Percentiles rank a stretch among this genome's conserved stretches.
phyloP scores from a whole-genome alignment of 345 rosid genomes.

The Capsella bursapastoris region DNA sequence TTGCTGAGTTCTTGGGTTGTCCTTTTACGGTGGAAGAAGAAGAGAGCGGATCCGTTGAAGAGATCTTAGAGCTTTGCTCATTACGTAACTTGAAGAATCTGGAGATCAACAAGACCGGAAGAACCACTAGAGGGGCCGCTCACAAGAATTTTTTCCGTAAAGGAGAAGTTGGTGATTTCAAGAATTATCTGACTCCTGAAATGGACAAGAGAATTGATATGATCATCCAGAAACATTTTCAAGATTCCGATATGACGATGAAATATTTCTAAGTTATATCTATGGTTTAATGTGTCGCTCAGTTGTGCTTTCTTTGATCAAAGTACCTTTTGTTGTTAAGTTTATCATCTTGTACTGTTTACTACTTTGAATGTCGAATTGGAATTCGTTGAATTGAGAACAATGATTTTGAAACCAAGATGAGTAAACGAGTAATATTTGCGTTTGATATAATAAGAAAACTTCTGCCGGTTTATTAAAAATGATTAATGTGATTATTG shows the following conservation, averaged over 20 bases:
- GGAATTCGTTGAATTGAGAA: too few species aligned
- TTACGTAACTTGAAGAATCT: conserved; percentile 16
- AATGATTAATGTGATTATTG: too few species aligned
- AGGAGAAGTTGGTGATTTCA: conserved; percentile 25
- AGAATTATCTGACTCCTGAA: conserved; percentile 19
- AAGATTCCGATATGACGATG: neutral
- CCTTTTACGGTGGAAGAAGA: conserved; percentile 33
- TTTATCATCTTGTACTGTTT: conserved; percentile 2
- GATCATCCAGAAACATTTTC: conserved; percentile 4
- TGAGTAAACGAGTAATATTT: too few species aligned
- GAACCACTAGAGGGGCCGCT: neutral
- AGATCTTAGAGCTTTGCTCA: conserved; percentile 26
- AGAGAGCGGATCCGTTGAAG: conserved; percentile 10
- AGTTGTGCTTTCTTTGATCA: too few species aligned
- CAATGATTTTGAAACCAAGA: too few species aligned
- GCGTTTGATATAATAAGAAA: too few species aligned
- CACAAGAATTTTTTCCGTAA: conserved; percentile 17
- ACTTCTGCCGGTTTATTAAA: too few species aligned
- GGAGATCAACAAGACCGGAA: conserved; percentile 35
- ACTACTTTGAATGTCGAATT: too few species aligned
- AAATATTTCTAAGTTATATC: neutral
- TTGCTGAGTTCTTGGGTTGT: conserved; percentile 45
- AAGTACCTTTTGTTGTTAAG: too few species aligned
- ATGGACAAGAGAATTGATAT: conserved; percentile 23
- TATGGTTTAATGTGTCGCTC: neutral